Percentiles rank a stretch among this genome's conserved stretches.
These are phyloP conservation scores for Ophiocordyceps camponoti-leonardi DNA, from an alignment of 2,329 filamentous ascomycete species.

Conservation along the genomic window DNA sequence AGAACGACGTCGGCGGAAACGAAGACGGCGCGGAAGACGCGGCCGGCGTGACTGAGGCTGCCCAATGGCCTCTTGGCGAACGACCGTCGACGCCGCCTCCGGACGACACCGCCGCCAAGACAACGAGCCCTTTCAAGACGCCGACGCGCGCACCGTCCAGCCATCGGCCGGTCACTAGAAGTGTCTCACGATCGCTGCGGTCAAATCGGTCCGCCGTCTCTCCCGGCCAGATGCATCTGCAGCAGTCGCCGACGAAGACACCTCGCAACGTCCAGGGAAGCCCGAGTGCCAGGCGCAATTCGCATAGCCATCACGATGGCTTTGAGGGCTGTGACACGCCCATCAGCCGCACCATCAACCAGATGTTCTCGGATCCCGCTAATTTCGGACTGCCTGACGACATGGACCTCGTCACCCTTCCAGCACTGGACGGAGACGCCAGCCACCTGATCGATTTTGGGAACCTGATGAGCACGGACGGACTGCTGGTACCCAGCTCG, in stretches of 20 bases:
- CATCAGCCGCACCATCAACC: conserved; percentile 44
- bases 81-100: conserved; percentile 36
- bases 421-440: conserved; percentile 17
- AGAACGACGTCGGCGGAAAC: conserved; percentile 19
- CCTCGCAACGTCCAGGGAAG: conserved; percentile 16
- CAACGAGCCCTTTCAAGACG: conserved; percentile 38
- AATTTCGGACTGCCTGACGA: conserved; percentile 23
- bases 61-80: conserved; percentile 40
- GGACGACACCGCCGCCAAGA: conserved; percentile 14
- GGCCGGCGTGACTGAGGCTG: conserved; percentile 39
- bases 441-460: conserved; percentile 26
- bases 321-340: conserved; percentile 33
- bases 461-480: conserved; percentile 28
- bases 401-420: conserved; percentile 24
- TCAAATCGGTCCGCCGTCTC: conserved; percentile 26
- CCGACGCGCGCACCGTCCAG: conserved; percentile 44
- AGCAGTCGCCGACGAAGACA: conserved; percentile 32
- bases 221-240: conserved; percentile 22
- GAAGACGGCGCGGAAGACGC: conserved; percentile 8
- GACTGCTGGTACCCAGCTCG: conserved; percentile 26
- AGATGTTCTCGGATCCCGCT: conserved; percentile 42
- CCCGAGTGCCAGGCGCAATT: conserved; percentile 23
- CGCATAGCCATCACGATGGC: conserved; percentile 19
- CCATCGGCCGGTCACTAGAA: conserved; percentile 43
- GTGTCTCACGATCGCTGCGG: conserved; percentile 38